Evolutionary conservation across 2,329 filamentous ascomycete species (phyloP).

Genomic region (Cryphonectria naterciae): DNA sequence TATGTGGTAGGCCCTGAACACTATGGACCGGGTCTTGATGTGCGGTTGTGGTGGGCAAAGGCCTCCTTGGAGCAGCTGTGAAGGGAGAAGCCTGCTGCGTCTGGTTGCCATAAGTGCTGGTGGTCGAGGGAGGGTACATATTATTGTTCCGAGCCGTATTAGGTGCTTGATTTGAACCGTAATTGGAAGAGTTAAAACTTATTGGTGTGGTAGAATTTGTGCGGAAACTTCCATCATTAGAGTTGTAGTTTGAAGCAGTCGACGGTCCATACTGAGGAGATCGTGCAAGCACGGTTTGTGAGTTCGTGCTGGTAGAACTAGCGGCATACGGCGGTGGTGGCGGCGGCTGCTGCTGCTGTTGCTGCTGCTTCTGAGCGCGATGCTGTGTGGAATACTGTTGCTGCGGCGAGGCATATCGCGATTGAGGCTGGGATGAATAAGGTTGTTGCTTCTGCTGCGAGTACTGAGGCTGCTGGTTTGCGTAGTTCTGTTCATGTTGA

Average conservation of each 20-base stretch:
- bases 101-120: conserved; percentile 24
- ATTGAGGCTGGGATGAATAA: conserved; percentile 25
- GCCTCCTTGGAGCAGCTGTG: conserved; percentile 21
- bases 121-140: conserved; percentile 19
- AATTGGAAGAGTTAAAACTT: conserved; percentile 30
- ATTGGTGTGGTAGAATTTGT: conserved; percentile 29
- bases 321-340: conserved; percentile 21
- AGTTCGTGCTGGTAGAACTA: conserved; percentile 30
- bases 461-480: conserved; percentile 23
- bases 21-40: conserved; percentile 25
- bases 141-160: conserved; percentile 21
- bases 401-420: conserved; percentile 24
- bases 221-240: conserved; percentile 34
- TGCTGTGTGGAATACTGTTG: conserved; percentile 32
- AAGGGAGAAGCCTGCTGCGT: conserved; percentile 25
- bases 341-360: conserved; percentile 22
- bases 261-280: conserved; percentile 36
- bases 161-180: conserved; percentile 27
- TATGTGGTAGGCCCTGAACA: conserved; percentile 30
- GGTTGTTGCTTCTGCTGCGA: conserved; percentile 27
- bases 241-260: conserved; percentile 31
- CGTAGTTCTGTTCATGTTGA: conserved; percentile 24
- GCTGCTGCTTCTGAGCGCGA: conserved; percentile 36
- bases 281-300: conserved; percentile 34
- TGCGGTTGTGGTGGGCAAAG: conserved; percentile 23